phyloP scores from a whole-genome alignment of 2,329 filamentous ascomycete species.

The Diaporthe vexans region DNA sequence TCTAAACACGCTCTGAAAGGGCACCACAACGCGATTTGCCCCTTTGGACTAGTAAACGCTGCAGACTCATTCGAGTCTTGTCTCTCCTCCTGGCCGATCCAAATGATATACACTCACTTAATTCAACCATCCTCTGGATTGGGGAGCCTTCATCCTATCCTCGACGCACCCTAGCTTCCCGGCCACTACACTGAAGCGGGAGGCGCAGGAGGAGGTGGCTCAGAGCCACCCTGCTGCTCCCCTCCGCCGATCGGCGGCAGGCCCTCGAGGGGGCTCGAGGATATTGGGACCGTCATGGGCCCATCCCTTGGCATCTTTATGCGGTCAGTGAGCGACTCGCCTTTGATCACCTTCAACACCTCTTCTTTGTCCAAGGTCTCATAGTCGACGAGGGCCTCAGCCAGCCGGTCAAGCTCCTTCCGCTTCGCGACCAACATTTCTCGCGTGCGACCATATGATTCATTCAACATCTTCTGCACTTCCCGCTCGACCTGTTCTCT shows the following conservation, averaged over 20 bases:
- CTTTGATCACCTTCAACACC: conserved; percentile 89
- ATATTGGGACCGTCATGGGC: conserved; percentile 77
- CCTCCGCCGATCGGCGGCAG: conserved; percentile 39
- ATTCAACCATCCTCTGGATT: conserved; percentile 3
- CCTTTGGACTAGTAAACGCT: not conserved
- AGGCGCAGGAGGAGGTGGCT: conserved; percentile 37
- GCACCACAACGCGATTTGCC: conserved; percentile 22
- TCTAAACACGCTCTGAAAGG: conserved; percentile 31
- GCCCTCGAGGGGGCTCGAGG: conserved; percentile 42
- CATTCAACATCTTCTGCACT: conserved; percentile 86
- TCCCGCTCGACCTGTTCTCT: conserved; percentile 89
- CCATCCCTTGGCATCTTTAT: conserved; percentile 67
- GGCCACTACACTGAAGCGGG: conserved; percentile 35
- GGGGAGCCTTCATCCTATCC: not conserved
- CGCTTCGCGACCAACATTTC: conserved; percentile 81
- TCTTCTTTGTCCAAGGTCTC: conserved; percentile 92
- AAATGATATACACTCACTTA: conserved; percentile 24
- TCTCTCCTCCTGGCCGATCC: not conserved
- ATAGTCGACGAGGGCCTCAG: conserved; percentile 91
- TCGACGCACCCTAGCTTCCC: not conserved
- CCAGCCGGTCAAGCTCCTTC: conserved; percentile 88
- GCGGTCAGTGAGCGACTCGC: conserved; percentile 83
- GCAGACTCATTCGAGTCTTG: not conserved
- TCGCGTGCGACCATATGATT: conserved; percentile 81
- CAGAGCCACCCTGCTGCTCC: conserved; percentile 37